A percentile compares a stretch with the other conserved stretches of the same genome.
Evolutionary conservation across 106 monocot species (phyloP).

Genomic region (Allium sativum): DNA sequence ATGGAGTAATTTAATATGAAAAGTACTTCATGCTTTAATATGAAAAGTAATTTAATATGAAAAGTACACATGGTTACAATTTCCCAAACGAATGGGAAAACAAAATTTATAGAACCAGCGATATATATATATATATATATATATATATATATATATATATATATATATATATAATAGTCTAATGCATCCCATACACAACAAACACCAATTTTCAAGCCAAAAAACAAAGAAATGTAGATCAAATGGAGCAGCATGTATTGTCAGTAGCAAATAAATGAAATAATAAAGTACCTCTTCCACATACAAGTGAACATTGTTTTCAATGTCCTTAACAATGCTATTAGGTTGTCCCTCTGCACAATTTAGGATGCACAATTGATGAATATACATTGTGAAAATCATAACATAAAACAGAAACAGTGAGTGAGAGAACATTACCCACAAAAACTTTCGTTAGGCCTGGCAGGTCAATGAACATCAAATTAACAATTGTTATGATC

Average conservation of each 20-base stretch:
- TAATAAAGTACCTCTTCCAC: constrained; percentile 47
- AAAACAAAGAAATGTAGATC: not conserved
- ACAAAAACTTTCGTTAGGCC: constrained; percentile 61
- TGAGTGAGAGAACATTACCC: constrained; percentile 17
- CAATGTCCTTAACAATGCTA: constrained; percentile 25
- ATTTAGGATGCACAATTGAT: not conserved
- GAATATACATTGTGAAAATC: too few species aligned
- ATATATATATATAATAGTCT: too few species aligned
- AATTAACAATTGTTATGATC: constrained; percentile 39
- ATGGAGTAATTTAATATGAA: too few species aligned
- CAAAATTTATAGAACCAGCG: too few species aligned
- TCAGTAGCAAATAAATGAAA: not conserved
- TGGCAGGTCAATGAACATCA: constrained; percentile 56
- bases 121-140: too few species aligned
- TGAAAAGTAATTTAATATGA: too few species aligned
- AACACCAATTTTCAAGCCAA: not conserved
- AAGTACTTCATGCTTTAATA: too few species aligned
- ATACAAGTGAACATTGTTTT: constrained; percentile 35
- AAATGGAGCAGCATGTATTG: not conserved
- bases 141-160: too few species aligned
- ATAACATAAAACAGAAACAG: not conserved
- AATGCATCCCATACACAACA: too few species aligned
- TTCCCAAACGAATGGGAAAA: too few species aligned
- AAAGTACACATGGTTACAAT: too few species aligned
- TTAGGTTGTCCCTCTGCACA: constrained; percentile 77